A percentile compares a stretch with the other conserved stretches of the same genome.
Conservation (phyloP, 2,329 filamentous ascomycete genomes). For the Beauveria varroae region DNA sequence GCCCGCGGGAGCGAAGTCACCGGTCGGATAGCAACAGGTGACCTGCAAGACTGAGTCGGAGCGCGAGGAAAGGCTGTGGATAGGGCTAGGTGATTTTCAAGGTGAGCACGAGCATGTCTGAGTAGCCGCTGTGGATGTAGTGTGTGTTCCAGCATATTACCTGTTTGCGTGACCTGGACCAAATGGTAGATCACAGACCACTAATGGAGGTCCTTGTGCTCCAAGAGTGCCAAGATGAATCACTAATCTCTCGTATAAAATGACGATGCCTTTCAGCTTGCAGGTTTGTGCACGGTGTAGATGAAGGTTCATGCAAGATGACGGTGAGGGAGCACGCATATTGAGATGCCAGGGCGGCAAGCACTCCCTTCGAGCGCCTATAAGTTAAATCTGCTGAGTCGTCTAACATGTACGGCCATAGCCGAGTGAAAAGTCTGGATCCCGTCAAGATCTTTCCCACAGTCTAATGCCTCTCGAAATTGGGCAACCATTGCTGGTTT, state of each 20-base stretch:
- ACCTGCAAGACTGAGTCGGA: not conserved
- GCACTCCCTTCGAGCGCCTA: not conserved
- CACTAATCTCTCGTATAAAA: not conserved
- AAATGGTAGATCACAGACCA: not conserved
- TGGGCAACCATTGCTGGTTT: not conserved
- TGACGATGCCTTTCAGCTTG: not conserved
- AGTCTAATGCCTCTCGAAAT: not conserved
- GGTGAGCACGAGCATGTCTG: not conserved
- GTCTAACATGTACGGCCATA: constrained; percentile 1
- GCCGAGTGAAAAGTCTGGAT: constrained; percentile 8
- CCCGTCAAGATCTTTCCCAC: not conserved
- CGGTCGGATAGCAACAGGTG: not conserved
- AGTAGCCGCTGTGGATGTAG: not conserved
- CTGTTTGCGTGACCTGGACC: not conserved
- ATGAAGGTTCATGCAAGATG: not conserved
- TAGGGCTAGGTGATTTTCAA: not conserved
- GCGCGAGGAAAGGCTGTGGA: not conserved
- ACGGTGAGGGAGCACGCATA: not conserved
- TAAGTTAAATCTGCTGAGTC: not conserved
- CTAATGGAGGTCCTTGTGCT: not conserved
- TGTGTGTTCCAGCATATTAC: not conserved
- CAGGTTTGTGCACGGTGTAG: not conserved
- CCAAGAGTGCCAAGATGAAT: not conserved
- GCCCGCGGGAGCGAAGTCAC: not conserved
- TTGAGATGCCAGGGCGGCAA: not conserved